Evolutionary conservation across 495 filamentous ascomycete species (phyloP).

Genomic region (Penicillium daleae): DNA sequence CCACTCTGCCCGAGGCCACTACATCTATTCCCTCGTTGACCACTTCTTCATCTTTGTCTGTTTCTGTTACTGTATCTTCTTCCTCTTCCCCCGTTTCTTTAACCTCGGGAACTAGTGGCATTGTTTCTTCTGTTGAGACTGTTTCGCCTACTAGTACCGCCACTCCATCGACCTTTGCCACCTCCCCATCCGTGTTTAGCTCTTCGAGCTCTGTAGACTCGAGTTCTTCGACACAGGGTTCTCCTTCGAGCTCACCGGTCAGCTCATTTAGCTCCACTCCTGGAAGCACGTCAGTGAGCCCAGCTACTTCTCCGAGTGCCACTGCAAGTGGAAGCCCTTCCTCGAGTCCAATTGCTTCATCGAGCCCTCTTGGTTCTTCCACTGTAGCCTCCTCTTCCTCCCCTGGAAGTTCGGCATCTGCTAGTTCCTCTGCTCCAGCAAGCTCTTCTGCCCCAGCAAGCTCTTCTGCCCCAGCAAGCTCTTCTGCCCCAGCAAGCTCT

Average conservation of each 20-base stretch:
- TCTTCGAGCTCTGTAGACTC: conserved; percentile 10
- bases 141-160: conserved; percentile 17
- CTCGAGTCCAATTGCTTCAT: conserved; percentile 13
- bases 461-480: neutral
- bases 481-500: neutral
- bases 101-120: conserved; percentile 18
- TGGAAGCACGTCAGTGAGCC: neutral
- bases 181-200: conserved; percentile 5
- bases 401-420: neutral
- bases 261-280: conserved; percentile 2
- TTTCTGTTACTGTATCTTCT: conserved; percentile 15
- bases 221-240: conserved; percentile 1
- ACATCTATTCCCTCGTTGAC: conserved; percentile 12
- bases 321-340: neutral
- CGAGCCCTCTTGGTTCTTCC: neutral
- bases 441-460: neutral
- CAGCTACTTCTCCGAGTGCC: neutral
- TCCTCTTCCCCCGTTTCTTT: conserved; percentile 17
- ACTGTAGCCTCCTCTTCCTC: neutral
- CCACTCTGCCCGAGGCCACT: conserved; percentile 1
- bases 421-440: neutral
- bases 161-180: conserved; percentile 22
- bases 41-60: conserved; percentile 4
- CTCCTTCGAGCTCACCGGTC: conserved; percentile 1
- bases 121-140: conserved; percentile 24